Conservation (phyloP, 495 filamentous ascomycete genomes). For the Articulospora tetracladia region DNA sequence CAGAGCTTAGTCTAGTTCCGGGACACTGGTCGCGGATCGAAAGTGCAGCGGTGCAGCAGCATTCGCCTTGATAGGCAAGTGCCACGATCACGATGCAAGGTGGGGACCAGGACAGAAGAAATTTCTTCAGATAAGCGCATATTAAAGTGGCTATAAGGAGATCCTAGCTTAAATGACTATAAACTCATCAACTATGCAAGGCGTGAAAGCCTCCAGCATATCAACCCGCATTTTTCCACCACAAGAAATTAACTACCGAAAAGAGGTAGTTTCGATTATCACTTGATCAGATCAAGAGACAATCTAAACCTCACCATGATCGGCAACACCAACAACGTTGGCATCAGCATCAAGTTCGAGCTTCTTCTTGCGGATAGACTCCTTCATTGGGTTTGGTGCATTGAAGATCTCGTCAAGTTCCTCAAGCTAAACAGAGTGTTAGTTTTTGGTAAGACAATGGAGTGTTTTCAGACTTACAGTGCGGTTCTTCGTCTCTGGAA, state of each 20-base stretch:
- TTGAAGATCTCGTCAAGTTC: constrained; percentile 64
- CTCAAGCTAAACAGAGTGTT: constrained; percentile 40
- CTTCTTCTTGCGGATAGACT: constrained; percentile 47
- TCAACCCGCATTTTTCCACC: neutral
- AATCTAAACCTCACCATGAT: constrained; percentile 1
- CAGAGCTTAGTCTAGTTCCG: neutral
- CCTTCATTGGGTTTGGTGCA: constrained; percentile 46
- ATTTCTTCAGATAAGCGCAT: neutral
- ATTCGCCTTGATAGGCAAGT: too few relatives aligned
- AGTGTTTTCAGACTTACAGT: constrained; percentile 16
- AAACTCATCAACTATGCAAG: neutral
- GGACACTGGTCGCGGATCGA: neutral
- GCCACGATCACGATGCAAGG: too few relatives aligned
- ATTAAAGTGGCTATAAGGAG: neutral
- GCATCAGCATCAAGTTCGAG: constrained; percentile 26
- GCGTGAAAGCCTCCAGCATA: neutral
- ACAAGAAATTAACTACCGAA: neutral
- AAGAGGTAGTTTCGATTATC: neutral
- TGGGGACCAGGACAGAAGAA: neutral
- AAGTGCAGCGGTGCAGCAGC: too few relatives aligned
- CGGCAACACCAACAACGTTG: constrained; percentile 24
- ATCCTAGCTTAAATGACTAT: neutral
- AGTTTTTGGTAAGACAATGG: neutral
- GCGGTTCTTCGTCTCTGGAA: constrained; percentile 26
- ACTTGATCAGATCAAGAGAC: neutral